Evolutionary conservation across 1,284 basidiomycete genomes (phyloP).

Genomic region (Polyporus tsugae): DNA sequence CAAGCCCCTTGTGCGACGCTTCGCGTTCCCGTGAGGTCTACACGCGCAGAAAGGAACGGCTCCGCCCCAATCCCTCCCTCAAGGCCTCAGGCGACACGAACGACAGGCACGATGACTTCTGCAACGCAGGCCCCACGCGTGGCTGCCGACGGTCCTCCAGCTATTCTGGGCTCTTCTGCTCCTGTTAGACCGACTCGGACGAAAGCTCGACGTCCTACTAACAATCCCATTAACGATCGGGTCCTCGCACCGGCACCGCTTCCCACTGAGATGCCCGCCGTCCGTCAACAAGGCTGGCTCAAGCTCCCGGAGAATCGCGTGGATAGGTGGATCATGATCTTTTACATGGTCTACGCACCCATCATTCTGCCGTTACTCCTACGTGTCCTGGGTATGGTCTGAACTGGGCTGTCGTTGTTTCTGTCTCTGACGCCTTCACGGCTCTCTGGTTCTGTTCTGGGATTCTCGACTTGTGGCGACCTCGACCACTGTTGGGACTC

Average conservation of each 20-base stretch:
- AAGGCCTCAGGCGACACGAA: neutral
- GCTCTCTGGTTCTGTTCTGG: neutral
- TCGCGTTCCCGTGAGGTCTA: neutral
- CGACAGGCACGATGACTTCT: neutral
- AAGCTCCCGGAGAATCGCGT: conserved; percentile 5
- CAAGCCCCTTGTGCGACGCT: neutral
- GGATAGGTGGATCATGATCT: neutral
- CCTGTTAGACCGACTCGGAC: neutral
- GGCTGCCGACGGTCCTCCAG: neutral
- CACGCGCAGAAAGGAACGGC: neutral
- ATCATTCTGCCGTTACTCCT: neutral
- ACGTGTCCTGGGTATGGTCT: conserved; percentile 8
- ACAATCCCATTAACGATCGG: neutral
- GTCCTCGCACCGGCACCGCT: neutral
- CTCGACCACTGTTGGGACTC: neutral
- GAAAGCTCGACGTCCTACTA: neutral
- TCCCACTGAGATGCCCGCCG: neutral
- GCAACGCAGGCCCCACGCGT: neutral
- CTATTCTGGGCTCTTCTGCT: neutral
- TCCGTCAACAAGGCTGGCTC: neutral
- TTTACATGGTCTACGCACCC: conserved; percentile 8
- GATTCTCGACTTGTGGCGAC: neutral
- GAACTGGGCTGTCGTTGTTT: neutral
- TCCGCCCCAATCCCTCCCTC: neutral
- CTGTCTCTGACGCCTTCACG: neutral